These are phyloP conservation scores for Leishmania arabica DNA, from an alignment of 208 protist genomes.

Conservation along the genomic window DNA sequence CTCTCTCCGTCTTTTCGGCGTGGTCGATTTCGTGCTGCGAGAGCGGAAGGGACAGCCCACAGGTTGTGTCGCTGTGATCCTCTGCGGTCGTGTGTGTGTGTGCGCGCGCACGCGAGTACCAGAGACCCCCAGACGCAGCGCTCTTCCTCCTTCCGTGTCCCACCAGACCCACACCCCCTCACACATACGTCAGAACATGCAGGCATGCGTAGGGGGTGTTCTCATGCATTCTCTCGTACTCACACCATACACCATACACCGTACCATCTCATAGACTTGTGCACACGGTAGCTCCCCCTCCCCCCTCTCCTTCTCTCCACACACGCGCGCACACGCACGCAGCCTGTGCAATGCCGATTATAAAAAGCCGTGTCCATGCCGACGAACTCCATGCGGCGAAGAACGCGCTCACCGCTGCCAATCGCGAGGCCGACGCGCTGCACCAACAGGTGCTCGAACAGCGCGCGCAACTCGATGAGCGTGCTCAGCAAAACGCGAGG, in stretches of 20 bases:
- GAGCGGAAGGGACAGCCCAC: background rate
- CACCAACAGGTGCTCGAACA: constrained; percentile 16
- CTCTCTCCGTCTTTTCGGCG: background rate
- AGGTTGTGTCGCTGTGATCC: background rate
- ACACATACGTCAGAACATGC: background rate
- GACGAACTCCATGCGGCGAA: constrained; percentile 13
- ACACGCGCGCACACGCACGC: background rate
- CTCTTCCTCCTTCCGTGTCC: background rate
- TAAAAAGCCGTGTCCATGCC: constrained; percentile 20
- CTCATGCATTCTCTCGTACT: background rate
- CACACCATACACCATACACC: background rate
- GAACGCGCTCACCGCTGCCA: background rate
- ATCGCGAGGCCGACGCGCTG: constrained; percentile 15
- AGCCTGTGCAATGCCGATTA: constrained; percentile 1
- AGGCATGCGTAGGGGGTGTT: background rate
- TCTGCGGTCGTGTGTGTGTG: background rate
- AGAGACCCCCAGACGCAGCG: background rate
- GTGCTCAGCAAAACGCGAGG: background rate
- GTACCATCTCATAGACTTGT: background rate
- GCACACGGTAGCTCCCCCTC: background rate
- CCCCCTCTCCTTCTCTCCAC: background rate
- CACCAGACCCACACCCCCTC: background rate
- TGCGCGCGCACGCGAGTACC: background rate
- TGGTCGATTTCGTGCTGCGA: background rate
- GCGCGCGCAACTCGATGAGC: background rate